Conservation (phyloP, 108 stramenopile genomes). For the Cyclostephanos tholiformis region DNA sequence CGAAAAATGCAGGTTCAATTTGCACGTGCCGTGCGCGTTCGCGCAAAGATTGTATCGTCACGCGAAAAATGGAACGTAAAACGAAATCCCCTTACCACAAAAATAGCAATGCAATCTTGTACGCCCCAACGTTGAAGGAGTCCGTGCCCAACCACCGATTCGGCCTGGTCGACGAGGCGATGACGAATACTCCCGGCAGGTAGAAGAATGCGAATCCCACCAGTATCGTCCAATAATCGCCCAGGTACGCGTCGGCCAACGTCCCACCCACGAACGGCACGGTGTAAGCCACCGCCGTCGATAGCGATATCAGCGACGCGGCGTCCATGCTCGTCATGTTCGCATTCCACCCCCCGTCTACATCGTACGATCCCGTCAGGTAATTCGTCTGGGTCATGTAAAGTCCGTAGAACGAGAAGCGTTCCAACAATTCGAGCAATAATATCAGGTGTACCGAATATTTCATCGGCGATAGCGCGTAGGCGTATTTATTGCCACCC, state of each 20-base stretch:
- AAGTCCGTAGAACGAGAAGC: slow-evolving; percentile 53
- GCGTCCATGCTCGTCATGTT: slow-evolving; percentile 43
- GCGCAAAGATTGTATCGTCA: background rate
- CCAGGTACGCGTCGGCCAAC: slow-evolving; percentile 47
- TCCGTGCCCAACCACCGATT: slow-evolving; percentile 37
- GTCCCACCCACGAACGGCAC: slow-evolving; percentile 53
- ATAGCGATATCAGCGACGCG: slow-evolving; percentile 31
- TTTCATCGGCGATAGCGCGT: slow-evolving; percentile 41
- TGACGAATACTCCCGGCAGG: slow-evolving; percentile 50
- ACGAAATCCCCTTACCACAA: slow-evolving; percentile 9
- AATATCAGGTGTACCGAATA: slow-evolving; percentile 52
- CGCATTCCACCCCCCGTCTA: slow-evolving; percentile 44
- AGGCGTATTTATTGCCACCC: slow-evolving; percentile 33
- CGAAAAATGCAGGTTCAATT: no score
- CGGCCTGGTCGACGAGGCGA: slow-evolving; percentile 45
- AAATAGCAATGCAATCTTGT: slow-evolving; percentile 40
- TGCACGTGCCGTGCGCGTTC: no score
- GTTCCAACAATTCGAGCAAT: slow-evolving; percentile 48
- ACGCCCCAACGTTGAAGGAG: slow-evolving; percentile 39
- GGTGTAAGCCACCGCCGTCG: slow-evolving; percentile 54
- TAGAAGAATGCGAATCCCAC: slow-evolving; percentile 36
- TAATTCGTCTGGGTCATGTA: slow-evolving; percentile 54
- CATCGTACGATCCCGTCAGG: slow-evolving; percentile 40
- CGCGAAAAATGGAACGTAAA: no score
- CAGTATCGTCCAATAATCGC: slow-evolving; percentile 53